phyloP scores from a whole-genome alignment of 2,329 filamentous ascomycete species.

The Hymenoscyphus scutula region DNA sequence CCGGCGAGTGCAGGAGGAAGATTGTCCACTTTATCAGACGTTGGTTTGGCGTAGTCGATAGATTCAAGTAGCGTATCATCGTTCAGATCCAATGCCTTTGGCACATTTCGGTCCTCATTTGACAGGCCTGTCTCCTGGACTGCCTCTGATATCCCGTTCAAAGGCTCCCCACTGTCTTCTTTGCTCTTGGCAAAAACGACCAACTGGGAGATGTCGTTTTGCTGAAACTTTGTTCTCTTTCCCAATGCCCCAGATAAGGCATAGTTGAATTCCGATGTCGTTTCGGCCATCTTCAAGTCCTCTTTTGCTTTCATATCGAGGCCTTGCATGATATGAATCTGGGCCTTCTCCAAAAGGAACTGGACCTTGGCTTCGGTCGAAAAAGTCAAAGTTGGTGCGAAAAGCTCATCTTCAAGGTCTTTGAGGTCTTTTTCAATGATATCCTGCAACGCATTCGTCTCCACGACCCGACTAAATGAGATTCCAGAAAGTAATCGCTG shows the following conservation, averaged over 20 bases:
- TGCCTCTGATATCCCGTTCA: neutral
- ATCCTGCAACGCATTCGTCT: constrained; percentile 59
- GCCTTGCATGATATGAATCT: constrained; percentile 81
- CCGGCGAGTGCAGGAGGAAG: constrained; percentile 61
- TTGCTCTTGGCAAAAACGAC: constrained; percentile 84
- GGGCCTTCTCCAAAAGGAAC: constrained; percentile 78
- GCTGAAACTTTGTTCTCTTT: constrained; percentile 78
- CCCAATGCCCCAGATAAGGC: constrained; percentile 82
- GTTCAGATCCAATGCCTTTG: constrained; percentile 74
- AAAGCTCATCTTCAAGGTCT: constrained; percentile 44
- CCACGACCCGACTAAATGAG: constrained; percentile 42
- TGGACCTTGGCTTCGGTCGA: constrained; percentile 55
- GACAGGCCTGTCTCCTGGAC: constrained; percentile 13
- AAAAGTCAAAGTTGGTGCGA: constrained; percentile 40
- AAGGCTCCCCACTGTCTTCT: constrained; percentile 24
- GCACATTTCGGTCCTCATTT: constrained; percentile 41
- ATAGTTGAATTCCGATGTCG: constrained; percentile 71
- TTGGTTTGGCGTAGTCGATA: constrained; percentile 70
- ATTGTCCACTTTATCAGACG: constrained; percentile 39
- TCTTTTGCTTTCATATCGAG: constrained; percentile 72
- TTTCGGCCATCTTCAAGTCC: constrained; percentile 66
- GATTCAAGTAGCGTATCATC: constrained; percentile 90
- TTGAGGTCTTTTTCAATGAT: constrained; percentile 59
- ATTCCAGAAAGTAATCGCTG: constrained; percentile 55
- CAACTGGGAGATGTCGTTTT: constrained; percentile 79